These are phyloP conservation scores for Choanephora cucurbitarum DNA, from an alignment of 371 early-diverging fungal species.

Conservation along the genomic window DNA sequence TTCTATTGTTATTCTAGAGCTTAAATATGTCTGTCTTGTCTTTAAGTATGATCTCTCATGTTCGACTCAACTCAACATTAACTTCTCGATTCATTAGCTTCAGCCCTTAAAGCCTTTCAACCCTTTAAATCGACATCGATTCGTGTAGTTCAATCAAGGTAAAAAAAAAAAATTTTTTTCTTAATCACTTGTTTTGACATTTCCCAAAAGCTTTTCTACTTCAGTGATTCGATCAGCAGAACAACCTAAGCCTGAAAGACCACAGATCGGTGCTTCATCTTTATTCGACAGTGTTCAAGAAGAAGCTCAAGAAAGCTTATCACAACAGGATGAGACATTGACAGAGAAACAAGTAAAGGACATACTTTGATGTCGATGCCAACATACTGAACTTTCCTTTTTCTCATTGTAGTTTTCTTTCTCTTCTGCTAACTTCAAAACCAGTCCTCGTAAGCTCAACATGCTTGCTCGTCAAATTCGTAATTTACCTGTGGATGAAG, in stretches of 20 bases:
- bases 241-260: conserved; percentile 32
- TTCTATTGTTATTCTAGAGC: background rate
- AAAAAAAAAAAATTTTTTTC: conserved; percentile 2
- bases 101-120: conserved; percentile 22
- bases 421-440: conserved; percentile 74
- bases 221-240: conserved; percentile 21
- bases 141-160: conserved; percentile 20
- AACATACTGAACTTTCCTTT: background rate
- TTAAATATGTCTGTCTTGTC: conserved; percentile 18
- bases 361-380: too few relatives aligned
- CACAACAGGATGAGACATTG: conserved; percentile 38
- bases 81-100: conserved; percentile 9
- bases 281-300: conserved; percentile 56
- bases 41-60: conserved; percentile 10
- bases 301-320: conserved; percentile 44
- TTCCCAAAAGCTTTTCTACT: conserved; percentile 29
- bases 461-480: conserved; percentile 86
- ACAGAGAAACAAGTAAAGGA: conserved; percentile 51
- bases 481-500: conserved; percentile 76
- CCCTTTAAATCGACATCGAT: conserved; percentile 22
- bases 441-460: conserved; percentile 80
- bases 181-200: background rate
- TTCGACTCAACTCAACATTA: too few relatives aligned
- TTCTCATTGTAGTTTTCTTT: conserved; percentile 57
- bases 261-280: conserved; percentile 60